Conservation (phyloP, 805 yeast species). For the Ogataea paradorogensis region DNA sequence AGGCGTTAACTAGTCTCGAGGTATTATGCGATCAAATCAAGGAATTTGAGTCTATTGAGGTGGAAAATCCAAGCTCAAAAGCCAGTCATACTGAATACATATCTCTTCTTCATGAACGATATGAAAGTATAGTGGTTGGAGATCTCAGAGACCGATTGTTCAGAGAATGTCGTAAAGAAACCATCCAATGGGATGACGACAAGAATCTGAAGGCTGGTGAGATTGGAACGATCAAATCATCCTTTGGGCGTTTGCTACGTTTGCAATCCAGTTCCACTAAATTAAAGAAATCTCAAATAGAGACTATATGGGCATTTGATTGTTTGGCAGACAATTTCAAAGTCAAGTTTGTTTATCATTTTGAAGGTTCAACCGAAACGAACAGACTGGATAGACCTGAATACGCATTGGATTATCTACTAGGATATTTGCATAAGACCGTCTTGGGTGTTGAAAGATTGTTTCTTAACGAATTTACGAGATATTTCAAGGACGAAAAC, state of each 20-base stretch:
- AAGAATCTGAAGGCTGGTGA: neutral
- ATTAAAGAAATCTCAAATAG: neutral
- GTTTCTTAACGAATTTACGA: slow-evolving; percentile 30
- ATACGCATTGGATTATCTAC: slow-evolving; percentile 57
- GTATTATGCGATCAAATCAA: neutral
- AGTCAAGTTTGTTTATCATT: slow-evolving; percentile 58
- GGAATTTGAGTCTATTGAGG: slow-evolving; percentile 30
- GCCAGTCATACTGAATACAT: slow-evolving; percentile 4
- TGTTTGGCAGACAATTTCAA: slow-evolving; percentile 44
- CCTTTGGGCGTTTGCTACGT: slow-evolving; percentile 9
- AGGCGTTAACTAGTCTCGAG: slow-evolving; percentile 2
- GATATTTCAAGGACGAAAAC: slow-evolving; percentile 17
- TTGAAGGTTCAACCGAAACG: slow-evolving; percentile 54
- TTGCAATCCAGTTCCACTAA: slow-evolving; percentile 5
- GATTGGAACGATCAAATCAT: neutral
- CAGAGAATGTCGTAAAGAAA: neutral
- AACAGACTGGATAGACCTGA: slow-evolving; percentile 68
- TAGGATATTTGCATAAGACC: slow-evolving; percentile 37
- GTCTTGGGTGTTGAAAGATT: slow-evolving; percentile 29
- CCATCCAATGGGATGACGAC: slow-evolving; percentile 5
- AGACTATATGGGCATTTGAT: slow-evolving; percentile 49
- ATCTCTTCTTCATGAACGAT: slow-evolving; percentile 1
- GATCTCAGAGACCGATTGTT: neutral
- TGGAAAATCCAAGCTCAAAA: neutral
- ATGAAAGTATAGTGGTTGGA: neutral